Conservation (phyloP, 2,329 filamentous ascomycete species). For the Ceratocystis alfenasii region DNA sequence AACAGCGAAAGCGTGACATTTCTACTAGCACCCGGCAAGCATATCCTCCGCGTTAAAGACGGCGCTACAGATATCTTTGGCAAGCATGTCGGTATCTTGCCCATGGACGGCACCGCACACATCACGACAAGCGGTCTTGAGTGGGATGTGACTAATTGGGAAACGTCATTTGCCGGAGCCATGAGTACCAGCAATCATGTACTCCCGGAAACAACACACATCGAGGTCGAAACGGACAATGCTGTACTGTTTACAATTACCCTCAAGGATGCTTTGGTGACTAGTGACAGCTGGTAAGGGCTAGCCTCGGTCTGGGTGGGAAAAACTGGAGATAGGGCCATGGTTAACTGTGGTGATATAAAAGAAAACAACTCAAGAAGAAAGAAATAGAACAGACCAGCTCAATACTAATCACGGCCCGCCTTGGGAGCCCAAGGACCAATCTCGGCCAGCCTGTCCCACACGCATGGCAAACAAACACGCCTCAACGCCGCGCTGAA, state of each 20-base stretch:
- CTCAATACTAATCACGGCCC: not conserved
- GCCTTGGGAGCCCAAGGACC: not conserved
- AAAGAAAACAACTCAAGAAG: not conserved
- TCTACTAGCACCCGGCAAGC: slow-evolving; percentile 47
- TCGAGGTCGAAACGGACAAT: slow-evolving; percentile 50
- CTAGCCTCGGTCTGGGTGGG: not conserved
- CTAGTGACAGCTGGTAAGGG: not conserved
- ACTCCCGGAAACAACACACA: slow-evolving; percentile 42
- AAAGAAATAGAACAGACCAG: not conserved
- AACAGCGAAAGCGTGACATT: slow-evolving; percentile 74
- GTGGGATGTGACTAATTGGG: slow-evolving; percentile 82
- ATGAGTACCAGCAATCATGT: slow-evolving; percentile 76
- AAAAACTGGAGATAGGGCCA: not conserved
- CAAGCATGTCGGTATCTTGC: slow-evolving; percentile 75
- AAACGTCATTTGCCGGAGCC: slow-evolving; percentile 59
- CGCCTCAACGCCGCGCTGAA: slow-evolving; percentile 22
- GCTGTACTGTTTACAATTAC: slow-evolving; percentile 61
- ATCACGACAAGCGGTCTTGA: slow-evolving; percentile 72
- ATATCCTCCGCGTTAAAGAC: slow-evolving; percentile 53
- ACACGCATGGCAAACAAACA: not conserved
- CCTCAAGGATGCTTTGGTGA: not conserved
- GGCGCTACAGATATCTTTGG: slow-evolving; percentile 47
- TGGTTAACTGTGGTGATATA: not conserved
- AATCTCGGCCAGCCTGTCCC: not conserved
- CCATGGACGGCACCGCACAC: slow-evolving; percentile 62